Base-by-base conservation (phyloP, 2,329 filamentous ascomycete species). In the Phialophora chinensis region DNA sequence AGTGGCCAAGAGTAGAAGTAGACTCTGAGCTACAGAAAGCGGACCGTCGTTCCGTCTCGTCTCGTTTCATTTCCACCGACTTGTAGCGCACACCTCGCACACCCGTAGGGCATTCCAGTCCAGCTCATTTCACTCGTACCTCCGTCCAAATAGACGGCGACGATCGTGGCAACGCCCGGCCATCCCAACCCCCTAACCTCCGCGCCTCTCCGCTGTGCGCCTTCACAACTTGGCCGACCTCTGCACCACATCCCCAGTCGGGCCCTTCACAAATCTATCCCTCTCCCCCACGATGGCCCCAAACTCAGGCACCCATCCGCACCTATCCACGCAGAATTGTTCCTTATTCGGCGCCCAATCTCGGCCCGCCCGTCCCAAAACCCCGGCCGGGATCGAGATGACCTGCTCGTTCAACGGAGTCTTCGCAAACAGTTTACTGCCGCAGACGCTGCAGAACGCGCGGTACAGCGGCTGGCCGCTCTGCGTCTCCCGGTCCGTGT, bases 371-470 rank as follows among this genome's bases (percentile, higher is more conserved):
- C 17, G 8, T 6, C 61, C 53, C n/a, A 69, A 38, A 10, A 69
- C 58, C 12, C 68, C 68, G 4, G 68, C 68, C 5, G 68, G 68
- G 4, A 69, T 50, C 23, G 54, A 56, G 52, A 69, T 53, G 62
- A 69, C 68, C n/a, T 68, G 49, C 7, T 69, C 47, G 50, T 68
- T 67, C 20, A 69, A 55, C 20, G 68, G 66, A n/a, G 68, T 69
- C 47, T 29, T 20, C n/a, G 68, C 62, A 10, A n/a, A 61, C 14
- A 69, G 50, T 59, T 69, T 69, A 58, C 50, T 54, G 58, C 68
- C 68, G 53, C 68, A 69, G 1, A 62, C 60, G n/a, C 55, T 47
- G 59, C 68, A 69, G 62, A 69, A 69, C 5, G 56, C 62, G 38
- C 68, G 68, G 17, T 61, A 42, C 12, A 69, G 59, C 10, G 68